Evolutionary conservation across 345 rosid genomes (phyloP).

Genomic region (Salix suchowensis): DNA sequence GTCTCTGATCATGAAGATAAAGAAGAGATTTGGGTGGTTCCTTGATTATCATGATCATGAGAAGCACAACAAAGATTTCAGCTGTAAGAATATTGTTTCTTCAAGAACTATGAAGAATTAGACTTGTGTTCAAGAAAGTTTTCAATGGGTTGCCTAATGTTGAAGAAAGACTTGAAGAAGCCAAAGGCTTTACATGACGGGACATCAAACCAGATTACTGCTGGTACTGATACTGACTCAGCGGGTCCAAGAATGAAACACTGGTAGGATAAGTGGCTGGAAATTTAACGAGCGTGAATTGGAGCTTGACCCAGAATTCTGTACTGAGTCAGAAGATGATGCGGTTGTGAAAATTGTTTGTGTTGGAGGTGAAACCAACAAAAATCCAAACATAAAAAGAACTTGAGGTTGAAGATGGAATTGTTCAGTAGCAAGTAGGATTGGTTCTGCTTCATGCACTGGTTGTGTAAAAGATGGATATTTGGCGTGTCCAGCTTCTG

Average conservation of each 20-base stretch:
- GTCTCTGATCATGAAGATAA: constrained; percentile 73
- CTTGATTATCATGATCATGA: constrained; percentile 52
- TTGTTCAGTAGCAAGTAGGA: constrained; percentile 29
- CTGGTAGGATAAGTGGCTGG: constrained; percentile 88
- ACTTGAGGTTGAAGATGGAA: constrained; percentile 35
- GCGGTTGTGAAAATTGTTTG: constrained; percentile 20
- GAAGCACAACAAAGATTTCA: constrained; percentile 36
- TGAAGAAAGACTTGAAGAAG: constrained; percentile 53
- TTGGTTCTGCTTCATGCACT: constrained; percentile 1
- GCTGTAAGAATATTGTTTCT: constrained; percentile 63
- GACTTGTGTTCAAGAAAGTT: constrained; percentile 55
- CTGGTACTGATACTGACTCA: neutral
- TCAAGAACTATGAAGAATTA: constrained; percentile 57
- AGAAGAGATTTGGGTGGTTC: constrained; percentile 61
- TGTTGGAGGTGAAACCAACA: constrained; percentile 29
- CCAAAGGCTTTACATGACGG: constrained; percentile 17
- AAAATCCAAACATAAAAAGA: neutral
- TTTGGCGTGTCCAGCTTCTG: neutral
- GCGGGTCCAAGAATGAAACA: constrained; percentile 31
- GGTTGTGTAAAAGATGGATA: neutral
- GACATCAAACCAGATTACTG: neutral
- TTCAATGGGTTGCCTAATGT: constrained; percentile 59
- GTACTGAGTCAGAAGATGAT: constrained; percentile 23
- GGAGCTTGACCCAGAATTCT: constrained; percentile 68
- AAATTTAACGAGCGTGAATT: constrained; percentile 69